Base-by-base conservation (phyloP, 371 early-diverging fungal species). In the Mortierella sp. region DNA sequence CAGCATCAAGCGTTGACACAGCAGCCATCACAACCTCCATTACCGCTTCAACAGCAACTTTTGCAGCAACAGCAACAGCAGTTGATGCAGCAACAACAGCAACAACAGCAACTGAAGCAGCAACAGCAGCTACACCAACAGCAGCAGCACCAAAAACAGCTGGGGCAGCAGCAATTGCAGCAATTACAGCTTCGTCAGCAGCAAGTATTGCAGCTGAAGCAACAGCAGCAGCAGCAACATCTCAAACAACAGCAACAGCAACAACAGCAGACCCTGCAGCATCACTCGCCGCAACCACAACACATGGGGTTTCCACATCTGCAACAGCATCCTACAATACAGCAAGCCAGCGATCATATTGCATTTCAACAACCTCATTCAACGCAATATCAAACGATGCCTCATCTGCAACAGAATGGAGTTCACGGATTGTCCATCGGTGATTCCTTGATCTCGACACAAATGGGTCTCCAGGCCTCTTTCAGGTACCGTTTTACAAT, bases 81-180 rank as follows among this genome's bases (percentile, higher is more conserved):
- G 48, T 44, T 26, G 7, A 6, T 24, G 19, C 63, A 70, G 3
- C 44, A 44, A 21, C 34, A 45, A 34, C 72, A 65, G 14, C 75
- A 58, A 26, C 80, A 71, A 24, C 79, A 79, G 28, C 78, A 78
- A 21, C 73, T 63, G 6, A 48, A 31, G 28, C 28, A 13, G 34
- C 58, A 57, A 14, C 74, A 60, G 16, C 44, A 44, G 21, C 70
- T 48, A 8, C 70, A 34, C 34, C 77, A 54, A 9, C 71, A 70
- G 55, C 28, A 55, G 4, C 55, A 55, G 24, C 47, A 38, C 2
- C 77, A 77, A 28, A 31, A 50, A 28, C 65, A 63, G 42, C 65
- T 47, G 6, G 31, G 38, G 44, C 74, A 50, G 24, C 54, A 42
- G 47, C 73, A 72, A 58, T 11, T 52, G 28, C 74, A 74, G 14